Conservation (phyloP, 192 early-diverging fungal genomes). For the Thamnidium elegans region DNA sequence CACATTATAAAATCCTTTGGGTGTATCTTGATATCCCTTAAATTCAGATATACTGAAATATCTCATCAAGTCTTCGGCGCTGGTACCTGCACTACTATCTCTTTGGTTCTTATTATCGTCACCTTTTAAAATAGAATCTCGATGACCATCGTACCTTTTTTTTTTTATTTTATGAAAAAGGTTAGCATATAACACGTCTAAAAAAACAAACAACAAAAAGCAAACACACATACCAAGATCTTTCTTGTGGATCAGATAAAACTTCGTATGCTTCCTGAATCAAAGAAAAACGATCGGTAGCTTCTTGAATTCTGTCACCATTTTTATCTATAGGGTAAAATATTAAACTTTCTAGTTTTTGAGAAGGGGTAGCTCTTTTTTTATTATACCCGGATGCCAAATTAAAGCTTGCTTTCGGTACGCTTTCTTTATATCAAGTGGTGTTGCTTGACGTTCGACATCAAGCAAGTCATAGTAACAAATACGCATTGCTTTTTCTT, state of each 20-base stretch:
- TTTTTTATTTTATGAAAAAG: neutral
- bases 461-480: constrained; percentile 92
- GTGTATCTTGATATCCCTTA: constrained; percentile 65
- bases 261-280: constrained; percentile 95
- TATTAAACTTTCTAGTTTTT: neutral
- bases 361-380: too few relatives aligned
- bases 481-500: constrained; percentile 45
- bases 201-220: neutral
- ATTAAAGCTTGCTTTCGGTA: constrained; percentile 71
- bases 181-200: neutral
- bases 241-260: constrained; percentile 88
- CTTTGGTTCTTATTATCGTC: constrained; percentile 50
- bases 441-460: constrained; percentile 68
- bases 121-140: constrained; percentile 88
- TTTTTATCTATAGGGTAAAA: constrained; percentile 87
- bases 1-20: constrained; percentile 74
- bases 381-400: constrained; percentile 69
- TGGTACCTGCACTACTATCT: constrained; percentile 54
- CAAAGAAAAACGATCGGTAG: constrained; percentile 82
- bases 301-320: constrained; percentile 74
- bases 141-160: constrained; percentile 83
- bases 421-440: constrained; percentile 86
- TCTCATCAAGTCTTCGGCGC: constrained; percentile 70
- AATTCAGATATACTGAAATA: constrained; percentile 77
- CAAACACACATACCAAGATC: constrained; percentile 70